phyloP scores from a whole-genome alignment of 2,329 filamentous ascomycete species.

The Phyllosticta paracitricarpa region DNA sequence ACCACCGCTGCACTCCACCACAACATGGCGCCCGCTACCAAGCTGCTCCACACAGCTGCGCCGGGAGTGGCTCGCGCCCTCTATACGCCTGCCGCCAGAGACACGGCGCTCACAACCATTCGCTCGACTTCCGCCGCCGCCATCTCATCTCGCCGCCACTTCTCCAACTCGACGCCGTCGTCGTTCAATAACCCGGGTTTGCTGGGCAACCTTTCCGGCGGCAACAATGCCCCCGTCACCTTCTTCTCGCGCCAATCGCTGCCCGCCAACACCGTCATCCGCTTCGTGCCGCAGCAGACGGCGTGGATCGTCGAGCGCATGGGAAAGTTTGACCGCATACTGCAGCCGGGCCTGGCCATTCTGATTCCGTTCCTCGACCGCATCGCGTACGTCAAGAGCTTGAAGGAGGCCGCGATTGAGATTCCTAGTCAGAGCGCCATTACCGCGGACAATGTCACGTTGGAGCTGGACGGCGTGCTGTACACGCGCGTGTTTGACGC shows the following conservation, averaged over 20 bases:
- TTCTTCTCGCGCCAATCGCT: constrained; percentile 67
- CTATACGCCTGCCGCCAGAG: neutral
- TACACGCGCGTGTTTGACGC: constrained; percentile 96
- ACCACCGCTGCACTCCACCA: neutral
- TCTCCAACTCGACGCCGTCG: neutral
- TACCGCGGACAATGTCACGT: constrained; percentile 94
- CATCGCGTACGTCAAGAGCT: constrained; percentile 93
- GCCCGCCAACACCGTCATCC: constrained; percentile 87
- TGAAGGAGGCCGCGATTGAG: constrained; percentile 94
- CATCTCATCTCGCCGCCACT: neutral
- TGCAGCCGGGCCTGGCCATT: constrained; percentile 83
- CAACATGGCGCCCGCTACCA: constrained; percentile 9
- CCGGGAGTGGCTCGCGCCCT: constrained; percentile 3
- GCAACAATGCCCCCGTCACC: constrained; percentile 44
- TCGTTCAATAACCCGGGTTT: constrained; percentile 1
- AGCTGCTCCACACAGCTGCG: constrained; percentile 7
- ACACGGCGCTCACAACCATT: neutral
- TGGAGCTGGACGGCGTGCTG: constrained; percentile 90
- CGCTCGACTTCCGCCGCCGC: neutral
- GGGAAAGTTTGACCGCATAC: constrained; percentile 91
- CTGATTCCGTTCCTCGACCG: constrained; percentile 85
- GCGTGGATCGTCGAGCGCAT: constrained; percentile 99
- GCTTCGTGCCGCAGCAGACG: constrained; percentile 98
- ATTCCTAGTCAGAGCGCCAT: constrained; percentile 97
- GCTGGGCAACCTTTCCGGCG: neutral